Evolutionary conservation across 768 basidiomycete species (phyloP), one percentile per base, ranked within the genome.

Genomic region (Macrolepiota albuminosa): DNA sequence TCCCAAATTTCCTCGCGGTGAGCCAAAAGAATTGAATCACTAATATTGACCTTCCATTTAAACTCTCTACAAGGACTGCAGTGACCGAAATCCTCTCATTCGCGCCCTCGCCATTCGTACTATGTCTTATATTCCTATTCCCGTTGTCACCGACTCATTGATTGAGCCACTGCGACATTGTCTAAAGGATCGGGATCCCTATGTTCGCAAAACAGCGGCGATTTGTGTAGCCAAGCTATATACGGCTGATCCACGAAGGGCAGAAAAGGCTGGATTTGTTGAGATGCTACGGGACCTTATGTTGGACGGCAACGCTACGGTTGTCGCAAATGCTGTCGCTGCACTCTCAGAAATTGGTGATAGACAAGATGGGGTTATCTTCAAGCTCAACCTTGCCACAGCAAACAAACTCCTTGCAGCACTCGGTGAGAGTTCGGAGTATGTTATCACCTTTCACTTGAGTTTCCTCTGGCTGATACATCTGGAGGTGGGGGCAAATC

Each of bases 51-150:
- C 34, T 54, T 61, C 63, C 31, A 8, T 55, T 9, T 33, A 70
- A 58, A 36, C 54, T 48, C 58, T 37, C 46, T 66, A 43, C n/a
- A 43, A 98, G 96, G 96, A 98, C 71, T 97, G 94, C 67, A 89
- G 87, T 67, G 96, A 98, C 70, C 85, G 91, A 49, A 98, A 98
- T 71, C 96, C 97, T 11, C 87, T 99, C 51, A 94, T 99, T 59
- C 91, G 97, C 39, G 97, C 96, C 16, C 80, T 99, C 49, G 95
- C 97, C 21, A 95, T 99, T 67, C 91, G 97, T 46, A 99, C 97
- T 13, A 98, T 99, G 96, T 96, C 97, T 7, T 98, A 97, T 70
- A 98, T 99, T 67, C 93, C 95, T 39, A 88, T 97, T 26, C 90
- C 95, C 9, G 80, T 87, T 53, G 93, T 98, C 61, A 88, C 88